Conservation (phyloP, 2,329 filamentous ascomycete species). For the Thyridium curvatum region DNA sequence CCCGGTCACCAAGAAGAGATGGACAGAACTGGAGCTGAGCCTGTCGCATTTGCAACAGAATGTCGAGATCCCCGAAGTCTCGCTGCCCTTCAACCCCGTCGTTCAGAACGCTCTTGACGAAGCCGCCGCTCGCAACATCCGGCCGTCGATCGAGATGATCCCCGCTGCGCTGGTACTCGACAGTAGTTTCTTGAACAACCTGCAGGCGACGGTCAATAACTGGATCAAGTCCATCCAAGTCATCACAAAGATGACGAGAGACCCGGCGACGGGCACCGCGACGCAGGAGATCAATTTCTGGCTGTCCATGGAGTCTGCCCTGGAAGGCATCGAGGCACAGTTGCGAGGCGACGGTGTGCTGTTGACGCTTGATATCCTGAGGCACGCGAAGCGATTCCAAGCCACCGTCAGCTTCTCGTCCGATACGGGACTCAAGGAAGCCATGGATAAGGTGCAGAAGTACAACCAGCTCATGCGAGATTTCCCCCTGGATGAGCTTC, state of each 20-base stretch:
- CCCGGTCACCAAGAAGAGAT: constrained; percentile 93
- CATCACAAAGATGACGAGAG: constrained; percentile 89
- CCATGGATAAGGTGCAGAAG: constrained; percentile 92
- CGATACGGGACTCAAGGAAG: constrained; percentile 93
- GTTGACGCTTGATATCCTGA: constrained; percentile 88
- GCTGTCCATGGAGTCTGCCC: constrained; percentile 90
- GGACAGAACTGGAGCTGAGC: constrained; percentile 88
- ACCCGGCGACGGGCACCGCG: constrained; percentile 69
- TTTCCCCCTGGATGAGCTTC: constrained; percentile 89
- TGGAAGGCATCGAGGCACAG: constrained; percentile 88
- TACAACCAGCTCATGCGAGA: constrained; percentile 99
- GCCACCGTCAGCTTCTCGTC: constrained; percentile 94
- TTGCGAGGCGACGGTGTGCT: constrained; percentile 82
- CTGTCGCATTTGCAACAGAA: constrained; percentile 93
- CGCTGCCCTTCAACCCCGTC: constrained; percentile 79
- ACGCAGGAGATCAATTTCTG: constrained; percentile 99
- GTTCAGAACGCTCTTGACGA: constrained; percentile 82
- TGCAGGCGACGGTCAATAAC: constrained; percentile 89
- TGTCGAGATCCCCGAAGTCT: constrained; percentile 91
- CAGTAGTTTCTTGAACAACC: constrained; percentile 84
- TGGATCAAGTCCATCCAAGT: constrained; percentile 99
- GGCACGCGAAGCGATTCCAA: constrained; percentile 96
- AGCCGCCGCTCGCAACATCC: constrained; percentile 58
- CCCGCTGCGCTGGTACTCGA: constrained; percentile 72
- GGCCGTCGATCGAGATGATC: constrained; percentile 73